A percentile compares a stretch with the other conserved stretches of the same genome.
Evolutionary conservation across 2,329 filamentous ascomycete genomes (phyloP).

Genomic region (Pseudogymnoascus sp.): DNA sequence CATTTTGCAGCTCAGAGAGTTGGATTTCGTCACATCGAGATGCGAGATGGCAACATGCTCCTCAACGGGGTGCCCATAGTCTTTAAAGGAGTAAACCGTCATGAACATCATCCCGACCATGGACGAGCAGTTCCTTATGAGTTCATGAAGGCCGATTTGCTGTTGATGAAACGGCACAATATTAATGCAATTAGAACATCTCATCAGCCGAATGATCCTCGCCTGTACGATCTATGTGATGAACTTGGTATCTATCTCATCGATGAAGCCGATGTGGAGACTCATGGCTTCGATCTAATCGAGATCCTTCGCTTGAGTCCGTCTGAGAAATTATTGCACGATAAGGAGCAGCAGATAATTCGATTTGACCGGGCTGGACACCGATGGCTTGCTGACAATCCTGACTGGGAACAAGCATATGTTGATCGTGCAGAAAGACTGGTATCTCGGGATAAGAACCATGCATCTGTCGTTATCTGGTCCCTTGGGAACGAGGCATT

Average conservation of each 20-base stretch:
- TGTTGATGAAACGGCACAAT: conserved; percentile 64
- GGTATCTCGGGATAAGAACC: conserved; percentile 64
- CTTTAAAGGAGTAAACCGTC: conserved; percentile 60
- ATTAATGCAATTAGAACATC: conserved; percentile 63
- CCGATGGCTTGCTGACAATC: conserved; percentile 53
- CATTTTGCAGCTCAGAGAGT: conserved; percentile 38
- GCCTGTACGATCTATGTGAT: conserved; percentile 52
- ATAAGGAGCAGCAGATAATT: conserved; percentile 48
- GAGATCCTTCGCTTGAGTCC: conserved; percentile 44
- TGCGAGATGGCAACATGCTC: conserved; percentile 50
- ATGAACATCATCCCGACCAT: conserved; percentile 59
- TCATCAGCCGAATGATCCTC: conserved; percentile 59
- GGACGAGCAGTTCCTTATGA: conserved; percentile 46
- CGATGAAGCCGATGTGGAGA: conserved; percentile 45
- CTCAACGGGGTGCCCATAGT: conserved; percentile 57
- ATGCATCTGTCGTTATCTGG: conserved; percentile 65
- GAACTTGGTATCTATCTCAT: conserved; percentile 59
- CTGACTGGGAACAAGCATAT: conserved; percentile 55
- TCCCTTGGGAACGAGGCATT: conserved; percentile 67
- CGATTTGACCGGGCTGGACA: conserved; percentile 37
- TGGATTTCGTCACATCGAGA: conserved; percentile 58
- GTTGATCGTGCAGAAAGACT: conserved; percentile 59
- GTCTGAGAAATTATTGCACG: conserved; percentile 48
- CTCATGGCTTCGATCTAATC: conserved; percentile 39
- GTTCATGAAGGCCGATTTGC: conserved; percentile 53